A percentile compares a stretch with the other conserved stretches of the same genome.
Evolutionary conservation across 2,329 filamentous ascomycete species (phyloP).

Genomic region (Fusarium pseudoanthophilum): DNA sequence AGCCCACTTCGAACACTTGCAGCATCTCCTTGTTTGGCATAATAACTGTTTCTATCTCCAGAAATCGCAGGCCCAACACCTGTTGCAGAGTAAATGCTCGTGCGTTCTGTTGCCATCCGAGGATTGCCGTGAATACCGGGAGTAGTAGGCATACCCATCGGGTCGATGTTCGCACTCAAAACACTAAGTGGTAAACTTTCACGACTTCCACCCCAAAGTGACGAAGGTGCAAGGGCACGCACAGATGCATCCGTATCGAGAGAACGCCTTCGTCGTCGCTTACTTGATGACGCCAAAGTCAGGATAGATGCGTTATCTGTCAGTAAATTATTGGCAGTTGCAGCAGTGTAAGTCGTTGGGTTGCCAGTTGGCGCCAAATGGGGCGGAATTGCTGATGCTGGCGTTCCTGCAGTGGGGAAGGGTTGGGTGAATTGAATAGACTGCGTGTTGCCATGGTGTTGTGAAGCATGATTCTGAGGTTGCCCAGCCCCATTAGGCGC

Average conservation of each 20-base stretch:
- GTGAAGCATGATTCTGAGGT: slow-evolving; percentile 48
- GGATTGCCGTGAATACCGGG: slow-evolving; percentile 64
- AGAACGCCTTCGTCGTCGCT: slow-evolving; percentile 79
- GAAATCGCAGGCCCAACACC: slow-evolving; percentile 73
- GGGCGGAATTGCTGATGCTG: slow-evolving; percentile 77
- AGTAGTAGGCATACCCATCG: slow-evolving; percentile 55
- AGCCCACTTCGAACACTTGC: slow-evolving; percentile 82
- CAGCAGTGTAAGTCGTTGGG: slow-evolving; percentile 79
- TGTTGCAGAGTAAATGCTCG: slow-evolving; percentile 82
- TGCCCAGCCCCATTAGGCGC: slow-evolving; percentile 63
- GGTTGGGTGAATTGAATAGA: slow-evolving; percentile 73
- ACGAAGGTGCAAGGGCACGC: slow-evolving; percentile 83
- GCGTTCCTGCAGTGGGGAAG: slow-evolving; percentile 70
- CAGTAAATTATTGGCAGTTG: slow-evolving; percentile 82
- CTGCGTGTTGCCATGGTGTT: slow-evolving; percentile 55
- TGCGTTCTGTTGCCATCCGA: slow-evolving; percentile 67
- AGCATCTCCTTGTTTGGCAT: slow-evolving; percentile 76
- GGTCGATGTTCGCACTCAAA: slow-evolving; percentile 75
- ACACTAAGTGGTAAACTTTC: slow-evolving; percentile 84
- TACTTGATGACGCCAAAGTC: slow-evolving; percentile 84
- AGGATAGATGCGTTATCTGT: slow-evolving; percentile 89
- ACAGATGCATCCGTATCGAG: slow-evolving; percentile 89
- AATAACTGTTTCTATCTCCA: slow-evolving; percentile 84
- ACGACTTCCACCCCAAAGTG: slow-evolving; percentile 82
- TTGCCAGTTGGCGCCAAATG: slow-evolving; percentile 70